Evolutionary conservation across 2,329 filamentous ascomycete genomes (phyloP).

Genomic region (Neopestalotiopsis clavispora): DNA sequence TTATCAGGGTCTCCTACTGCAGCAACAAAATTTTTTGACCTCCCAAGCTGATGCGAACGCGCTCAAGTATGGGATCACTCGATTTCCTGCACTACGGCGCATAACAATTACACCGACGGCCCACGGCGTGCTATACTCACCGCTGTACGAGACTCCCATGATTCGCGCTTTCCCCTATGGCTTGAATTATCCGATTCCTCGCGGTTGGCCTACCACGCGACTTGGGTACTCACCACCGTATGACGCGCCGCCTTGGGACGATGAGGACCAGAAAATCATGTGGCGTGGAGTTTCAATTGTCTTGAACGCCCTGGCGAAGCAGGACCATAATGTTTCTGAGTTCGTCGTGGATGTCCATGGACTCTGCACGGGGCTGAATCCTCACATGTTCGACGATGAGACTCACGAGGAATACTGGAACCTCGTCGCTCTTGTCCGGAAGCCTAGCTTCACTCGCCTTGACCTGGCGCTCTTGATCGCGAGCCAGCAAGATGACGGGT

Average conservation of each 20-base stretch:
- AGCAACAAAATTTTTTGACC: constrained; percentile 37
- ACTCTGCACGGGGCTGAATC: constrained; percentile 36
- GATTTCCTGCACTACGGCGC: constrained; percentile 40
- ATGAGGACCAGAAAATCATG: constrained; percentile 15
- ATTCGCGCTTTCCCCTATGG: constrained; percentile 43
- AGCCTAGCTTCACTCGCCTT: constrained; percentile 32
- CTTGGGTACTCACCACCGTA: background rate
- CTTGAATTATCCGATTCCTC: constrained; percentile 44
- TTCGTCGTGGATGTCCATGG: constrained; percentile 38
- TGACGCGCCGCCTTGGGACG: constrained; percentile 14
- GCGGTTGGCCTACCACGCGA: constrained; percentile 33
- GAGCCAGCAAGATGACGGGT: constrained; percentile 13
- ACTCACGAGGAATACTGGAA: constrained; percentile 30
- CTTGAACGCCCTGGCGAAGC: constrained; percentile 30
- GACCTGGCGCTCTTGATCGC: constrained; percentile 29
- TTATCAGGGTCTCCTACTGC: constrained; percentile 37
- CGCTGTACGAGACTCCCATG: constrained; percentile 47
- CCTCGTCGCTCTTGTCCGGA: constrained; percentile 28
- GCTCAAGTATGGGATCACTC: constrained; percentile 37
- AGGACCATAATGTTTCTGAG: constrained; percentile 35
- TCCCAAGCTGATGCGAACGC: constrained; percentile 34
- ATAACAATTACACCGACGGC: constrained; percentile 45
- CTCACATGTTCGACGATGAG: constrained; percentile 32
- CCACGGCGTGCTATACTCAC: constrained; percentile 40
- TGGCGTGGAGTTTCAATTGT: constrained; percentile 39